A percentile compares a stretch with the other conserved stretches of the same genome.
Evolutionary conservation across 768 basidiomycete species (phyloP).

Genomic region (Crepidotus variabilis): DNA sequence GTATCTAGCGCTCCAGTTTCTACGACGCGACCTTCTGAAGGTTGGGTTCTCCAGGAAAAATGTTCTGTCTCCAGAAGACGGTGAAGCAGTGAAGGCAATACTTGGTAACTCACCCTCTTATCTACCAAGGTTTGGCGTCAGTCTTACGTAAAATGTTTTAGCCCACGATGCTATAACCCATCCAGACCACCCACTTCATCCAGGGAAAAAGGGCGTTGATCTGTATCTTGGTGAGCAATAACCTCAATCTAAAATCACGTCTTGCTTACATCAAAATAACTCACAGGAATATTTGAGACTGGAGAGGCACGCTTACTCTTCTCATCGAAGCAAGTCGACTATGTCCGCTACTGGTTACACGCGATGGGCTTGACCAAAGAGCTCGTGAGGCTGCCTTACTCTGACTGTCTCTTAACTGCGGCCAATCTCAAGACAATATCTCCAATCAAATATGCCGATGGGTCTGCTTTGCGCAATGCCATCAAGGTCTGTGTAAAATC

Average conservation of each 20-base stretch:
- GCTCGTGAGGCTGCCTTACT: slow-evolving; percentile 71
- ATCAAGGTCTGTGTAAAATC: slow-evolving; percentile 44
- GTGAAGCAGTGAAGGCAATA: slow-evolving; percentile 61
- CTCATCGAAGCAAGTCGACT: slow-evolving; percentile 83
- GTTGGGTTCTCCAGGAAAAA: slow-evolving; percentile 39
- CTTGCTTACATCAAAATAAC: not conserved
- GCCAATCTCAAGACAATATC: slow-evolving; percentile 56
- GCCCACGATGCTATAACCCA: slow-evolving; percentile 68
- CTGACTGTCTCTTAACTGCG: slow-evolving; percentile 66
- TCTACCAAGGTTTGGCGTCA: not conserved
- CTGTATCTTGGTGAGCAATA: slow-evolving; percentile 58
- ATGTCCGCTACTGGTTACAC: slow-evolving; percentile 80
- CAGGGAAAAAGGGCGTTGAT: slow-evolving; percentile 63
- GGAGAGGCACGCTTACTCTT: slow-evolving; percentile 80
- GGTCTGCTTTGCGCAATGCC: slow-evolving; percentile 50
- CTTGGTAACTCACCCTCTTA: slow-evolving; percentile 31
- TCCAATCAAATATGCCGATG: slow-evolving; percentile 52
- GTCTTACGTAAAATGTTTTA: slow-evolving; percentile 11
- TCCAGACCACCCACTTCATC: slow-evolving; percentile 68
- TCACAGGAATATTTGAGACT: slow-evolving; percentile 57
- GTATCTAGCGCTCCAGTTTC: not conserved
- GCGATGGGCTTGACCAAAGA: slow-evolving; percentile 63
- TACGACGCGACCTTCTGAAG: slow-evolving; percentile 1
- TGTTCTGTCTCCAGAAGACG: slow-evolving; percentile 55
- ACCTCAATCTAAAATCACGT: not conserved